Evolutionary conservation across 345 rosid genomes (phyloP).

Genomic region (Gossypium rotundifolium): DNA sequence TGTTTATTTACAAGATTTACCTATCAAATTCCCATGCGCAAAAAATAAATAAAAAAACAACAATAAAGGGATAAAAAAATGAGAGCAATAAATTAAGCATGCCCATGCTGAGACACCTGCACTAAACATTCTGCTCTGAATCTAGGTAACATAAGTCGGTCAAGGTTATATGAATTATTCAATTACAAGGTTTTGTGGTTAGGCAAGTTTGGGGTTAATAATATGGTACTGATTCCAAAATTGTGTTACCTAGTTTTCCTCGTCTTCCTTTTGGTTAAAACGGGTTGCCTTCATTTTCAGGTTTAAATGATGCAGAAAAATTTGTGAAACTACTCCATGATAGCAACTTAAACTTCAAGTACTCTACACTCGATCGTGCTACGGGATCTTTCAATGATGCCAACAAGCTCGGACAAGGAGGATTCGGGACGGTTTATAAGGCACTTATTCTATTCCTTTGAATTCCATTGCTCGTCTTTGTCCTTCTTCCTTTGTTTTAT

Average conservation of each 20-base stretch:
- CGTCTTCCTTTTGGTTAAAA: background rate
- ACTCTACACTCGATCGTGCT: constrained; percentile 80
- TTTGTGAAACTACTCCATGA: constrained; percentile 65
- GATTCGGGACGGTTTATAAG: constrained; percentile 92
- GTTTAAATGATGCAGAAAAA: constrained; percentile 58
- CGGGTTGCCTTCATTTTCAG: constrained; percentile 23
- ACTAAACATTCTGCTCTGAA: too few relatives aligned
- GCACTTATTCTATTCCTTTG: constrained; percentile 20
- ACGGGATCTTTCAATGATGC: constrained; percentile 59
- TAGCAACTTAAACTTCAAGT: constrained; percentile 87
- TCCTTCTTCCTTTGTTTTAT: background rate
- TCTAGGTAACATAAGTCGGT: too few relatives aligned
- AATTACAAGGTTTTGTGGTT: background rate
- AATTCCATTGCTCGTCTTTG: background rate
- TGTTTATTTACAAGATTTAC: background rate
- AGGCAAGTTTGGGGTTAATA: background rate
- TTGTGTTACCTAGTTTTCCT: too few relatives aligned
- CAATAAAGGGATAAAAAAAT: too few relatives aligned
- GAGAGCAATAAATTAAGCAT: too few relatives aligned
- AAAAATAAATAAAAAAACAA: too few relatives aligned
- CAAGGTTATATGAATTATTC: background rate
- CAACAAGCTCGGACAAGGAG: constrained; percentile 96
- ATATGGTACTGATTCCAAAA: too few relatives aligned
- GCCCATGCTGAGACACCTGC: background rate
- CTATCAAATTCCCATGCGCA: too few relatives aligned